Evolutionary conservation across 192 early-diverging fungal species (phyloP).

Genomic region (Linnemannia exigua): DNA sequence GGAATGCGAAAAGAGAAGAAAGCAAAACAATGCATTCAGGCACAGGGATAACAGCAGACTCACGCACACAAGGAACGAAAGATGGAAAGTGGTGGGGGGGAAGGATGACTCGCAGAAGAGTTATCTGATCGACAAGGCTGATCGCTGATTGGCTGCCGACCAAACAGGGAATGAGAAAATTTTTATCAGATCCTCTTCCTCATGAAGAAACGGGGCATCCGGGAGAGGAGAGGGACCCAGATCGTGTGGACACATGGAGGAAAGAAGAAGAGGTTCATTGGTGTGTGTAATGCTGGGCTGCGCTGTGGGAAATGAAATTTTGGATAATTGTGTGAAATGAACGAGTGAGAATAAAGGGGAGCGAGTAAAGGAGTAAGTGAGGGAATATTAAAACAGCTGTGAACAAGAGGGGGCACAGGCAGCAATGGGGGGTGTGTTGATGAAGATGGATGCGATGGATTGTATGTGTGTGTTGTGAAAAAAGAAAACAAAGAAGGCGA

Average conservation of each 20-base stretch:
- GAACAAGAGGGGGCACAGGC: not conserved
- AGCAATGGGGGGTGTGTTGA: not conserved
- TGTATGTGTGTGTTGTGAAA: not conserved
- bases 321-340: not conserved
- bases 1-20: not conserved
- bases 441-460: not conserved
- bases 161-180: not conserved
- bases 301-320: constrained; percentile 12
- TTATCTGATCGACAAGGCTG: not conserved
- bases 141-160: not conserved
- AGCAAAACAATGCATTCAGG: not conserved
- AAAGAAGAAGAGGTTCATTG: not conserved
- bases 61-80: not conserved
- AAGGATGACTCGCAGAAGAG: not conserved
- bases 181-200: not conserved
- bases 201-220: not conserved
- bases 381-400: not conserved
- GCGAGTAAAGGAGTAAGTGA: not conserved
- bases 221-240: not conserved
- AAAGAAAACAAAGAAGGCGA: not conserved
- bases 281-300: not conserved
- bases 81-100: too few relatives aligned
- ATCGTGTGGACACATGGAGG: not conserved
- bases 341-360: not conserved
- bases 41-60: not conserved